Conservation (phyloP, 1,284 basidiomycete species). For the Inonotus obliquus region DNA sequence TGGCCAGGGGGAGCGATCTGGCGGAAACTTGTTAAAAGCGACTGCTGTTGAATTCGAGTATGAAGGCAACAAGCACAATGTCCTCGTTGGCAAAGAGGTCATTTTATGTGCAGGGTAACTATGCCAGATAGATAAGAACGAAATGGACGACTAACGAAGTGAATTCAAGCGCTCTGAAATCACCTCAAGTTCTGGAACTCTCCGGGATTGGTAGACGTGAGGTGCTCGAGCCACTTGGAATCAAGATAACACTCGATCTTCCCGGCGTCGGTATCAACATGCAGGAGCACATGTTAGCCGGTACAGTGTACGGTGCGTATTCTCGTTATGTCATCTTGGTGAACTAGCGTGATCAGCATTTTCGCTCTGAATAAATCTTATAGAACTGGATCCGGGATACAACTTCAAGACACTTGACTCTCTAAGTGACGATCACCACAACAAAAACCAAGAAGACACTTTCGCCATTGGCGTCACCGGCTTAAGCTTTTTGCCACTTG, state of each 20-base stretch:
- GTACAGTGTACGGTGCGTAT: slow-evolving; percentile 21
- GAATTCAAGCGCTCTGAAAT: slow-evolving; percentile 26
- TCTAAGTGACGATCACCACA: slow-evolving; percentile 18
- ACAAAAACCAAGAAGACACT: slow-evolving; percentile 11
- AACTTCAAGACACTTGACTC: slow-evolving; percentile 20
- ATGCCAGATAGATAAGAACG: background rate
- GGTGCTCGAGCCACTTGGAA: slow-evolving; percentile 28
- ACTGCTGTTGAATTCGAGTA: slow-evolving; percentile 31
- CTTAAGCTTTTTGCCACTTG: slow-evolving; percentile 22
- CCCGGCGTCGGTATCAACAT: slow-evolving; percentile 33
- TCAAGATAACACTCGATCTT: slow-evolving; percentile 32
- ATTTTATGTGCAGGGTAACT: slow-evolving; percentile 32
- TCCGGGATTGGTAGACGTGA: slow-evolving; percentile 34
- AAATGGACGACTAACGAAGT: background rate
- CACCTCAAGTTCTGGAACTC: slow-evolving; percentile 34
- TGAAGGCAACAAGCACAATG: slow-evolving; percentile 24
- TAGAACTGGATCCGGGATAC: slow-evolving; percentile 6
- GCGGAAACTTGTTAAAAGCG: slow-evolving; percentile 22
- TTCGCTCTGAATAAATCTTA: background rate
- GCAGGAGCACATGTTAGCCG: slow-evolving; percentile 28
- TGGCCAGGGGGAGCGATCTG: background rate
- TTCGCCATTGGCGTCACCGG: slow-evolving; percentile 12
- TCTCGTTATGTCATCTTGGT: background rate
- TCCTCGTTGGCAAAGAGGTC: slow-evolving; percentile 32
- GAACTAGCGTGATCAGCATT: too few relatives aligned